phyloP scores from a whole-genome alignment of 1,284 basidiomycete genomes.

The Sporisorium reilianum region DNA sequence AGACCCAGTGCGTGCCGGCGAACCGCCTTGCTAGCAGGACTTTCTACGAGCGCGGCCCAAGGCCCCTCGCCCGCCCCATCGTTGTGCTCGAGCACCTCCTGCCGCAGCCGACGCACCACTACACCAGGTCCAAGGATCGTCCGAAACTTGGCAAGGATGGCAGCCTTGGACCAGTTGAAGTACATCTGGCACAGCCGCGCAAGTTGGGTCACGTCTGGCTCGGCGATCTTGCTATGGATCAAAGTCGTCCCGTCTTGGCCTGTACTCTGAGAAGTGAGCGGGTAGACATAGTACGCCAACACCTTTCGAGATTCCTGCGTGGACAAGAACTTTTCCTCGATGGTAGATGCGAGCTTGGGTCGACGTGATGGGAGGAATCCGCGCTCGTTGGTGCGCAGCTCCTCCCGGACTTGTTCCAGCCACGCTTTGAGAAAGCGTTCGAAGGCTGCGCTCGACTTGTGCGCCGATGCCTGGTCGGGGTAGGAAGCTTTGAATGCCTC shows the following conservation, averaged over 20 bases:
- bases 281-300: constrained; percentile 45
- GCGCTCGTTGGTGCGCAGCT: constrained; percentile 50
- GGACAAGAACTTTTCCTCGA: constrained; percentile 28
- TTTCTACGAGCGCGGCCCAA: constrained; percentile 40
- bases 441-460: constrained; percentile 13
- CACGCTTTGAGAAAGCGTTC: constrained; percentile 34
- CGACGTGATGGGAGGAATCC: constrained; percentile 37
- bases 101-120: constrained; percentile 26
- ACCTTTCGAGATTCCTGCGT: constrained; percentile 34
- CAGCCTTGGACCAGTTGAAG: constrained; percentile 33
- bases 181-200: constrained; percentile 24
- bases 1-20: constrained; percentile 12
- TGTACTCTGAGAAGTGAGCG: constrained; percentile 25
- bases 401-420: constrained; percentile 40
- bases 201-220: constrained; percentile 20
- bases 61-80: constrained; percentile 23
- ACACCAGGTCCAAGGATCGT: constrained; percentile 31
- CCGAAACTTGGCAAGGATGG: constrained; percentile 31
- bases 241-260: background rate
- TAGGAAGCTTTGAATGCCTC: constrained; percentile 71
- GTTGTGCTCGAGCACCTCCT: constrained; percentile 27
- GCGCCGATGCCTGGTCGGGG: constrained; percentile 9
- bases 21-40: constrained; percentile 34
- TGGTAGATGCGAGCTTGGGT: constrained; percentile 41
- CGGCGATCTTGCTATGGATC: background rate